These are phyloP conservation scores for Blastomyces gilchristii DNA, from an alignment of 2,329 filamentous ascomycete genomes.

Conservation along the genomic window DNA sequence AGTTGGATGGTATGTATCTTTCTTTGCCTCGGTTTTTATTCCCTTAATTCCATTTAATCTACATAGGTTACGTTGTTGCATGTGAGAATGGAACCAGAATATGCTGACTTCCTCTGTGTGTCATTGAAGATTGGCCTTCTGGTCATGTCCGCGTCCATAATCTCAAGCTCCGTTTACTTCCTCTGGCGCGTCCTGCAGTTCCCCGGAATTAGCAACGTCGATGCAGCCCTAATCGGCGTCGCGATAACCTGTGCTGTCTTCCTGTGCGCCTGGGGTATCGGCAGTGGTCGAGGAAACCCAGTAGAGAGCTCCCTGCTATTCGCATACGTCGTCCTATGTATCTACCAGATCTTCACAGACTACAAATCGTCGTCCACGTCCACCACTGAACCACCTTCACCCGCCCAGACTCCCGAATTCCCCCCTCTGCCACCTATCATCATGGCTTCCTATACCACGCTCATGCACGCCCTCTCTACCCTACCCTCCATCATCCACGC, in stretches of 20 bases:
- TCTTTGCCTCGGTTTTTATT: background rate
- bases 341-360: conserved; percentile 99
- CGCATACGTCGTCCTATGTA: conserved; percentile 94
- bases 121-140: conserved; percentile 68
- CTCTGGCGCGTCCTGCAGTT: conserved; percentile 91
- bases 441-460: conserved; percentile 93
- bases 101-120: conserved; percentile 16
- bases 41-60: background rate
- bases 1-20: conserved; percentile 73
- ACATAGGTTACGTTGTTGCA: background rate
- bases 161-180: conserved; percentile 91
- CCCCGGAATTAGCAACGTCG: conserved; percentile 82
- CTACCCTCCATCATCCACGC: conserved; percentile 77
- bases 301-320: conserved; percentile 93
- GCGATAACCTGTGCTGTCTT: conserved; percentile 89
- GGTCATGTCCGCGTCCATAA: conserved; percentile 77
- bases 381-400: conserved; percentile 44
- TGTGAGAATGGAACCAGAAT: background rate
- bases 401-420: conserved; percentile 59
- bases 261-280: conserved; percentile 85
- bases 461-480: conserved; percentile 71
- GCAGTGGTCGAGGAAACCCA: conserved; percentile 84
- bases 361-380: conserved; percentile 76
- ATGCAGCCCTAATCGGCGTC: conserved; percentile 84
- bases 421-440: conserved; percentile 94